Evolutionary conservation across 495 filamentous ascomycete species (phyloP).

Genomic region (Aspergillus panamensis): DNA sequence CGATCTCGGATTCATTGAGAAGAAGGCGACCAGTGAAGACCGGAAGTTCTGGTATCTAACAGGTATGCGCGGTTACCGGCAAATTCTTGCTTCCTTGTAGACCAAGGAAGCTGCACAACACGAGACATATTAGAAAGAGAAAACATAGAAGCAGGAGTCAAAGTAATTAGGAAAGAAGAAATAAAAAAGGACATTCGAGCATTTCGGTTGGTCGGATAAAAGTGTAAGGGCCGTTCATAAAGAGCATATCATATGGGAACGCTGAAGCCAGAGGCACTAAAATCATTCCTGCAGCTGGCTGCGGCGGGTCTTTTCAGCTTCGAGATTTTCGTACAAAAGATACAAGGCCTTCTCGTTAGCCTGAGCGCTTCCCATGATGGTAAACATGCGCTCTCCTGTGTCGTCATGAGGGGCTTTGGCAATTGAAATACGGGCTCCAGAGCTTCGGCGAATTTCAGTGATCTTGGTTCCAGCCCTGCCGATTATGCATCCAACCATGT

Average conservation of each 20-base stretch:
- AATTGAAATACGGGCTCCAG: conserved; percentile 95
- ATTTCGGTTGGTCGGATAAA: conserved; percentile 12
- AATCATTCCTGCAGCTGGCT: conserved; percentile 72
- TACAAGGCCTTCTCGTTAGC: conserved; percentile 95
- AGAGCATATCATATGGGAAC: conserved; percentile 1
- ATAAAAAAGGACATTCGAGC: conserved; percentile 13
- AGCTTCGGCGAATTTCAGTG: conserved; percentile 93
- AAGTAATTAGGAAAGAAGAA: conserved; percentile 30
- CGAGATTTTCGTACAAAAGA: conserved; percentile 96
- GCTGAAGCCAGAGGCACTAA: background rate
- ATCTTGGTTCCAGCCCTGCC: conserved; percentile 93
- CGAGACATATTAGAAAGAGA: conserved; percentile 46
- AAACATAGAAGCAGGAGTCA: conserved; percentile 34
- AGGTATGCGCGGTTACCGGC: conserved; percentile 28
- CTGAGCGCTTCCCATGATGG: conserved; percentile 88
- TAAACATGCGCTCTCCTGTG: conserved; percentile 98
- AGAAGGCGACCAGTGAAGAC: conserved; percentile 19
- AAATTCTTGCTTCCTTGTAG: conserved; percentile 31
- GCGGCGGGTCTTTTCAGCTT: conserved; percentile 96
- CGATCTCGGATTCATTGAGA: conserved; percentile 25
- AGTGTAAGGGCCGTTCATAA: conserved; percentile 6
- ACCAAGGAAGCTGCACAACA: conserved; percentile 56
- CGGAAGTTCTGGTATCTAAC: conserved; percentile 30
- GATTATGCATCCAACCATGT: conserved; percentile 99
- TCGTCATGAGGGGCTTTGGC: conserved; percentile 98